Base-by-base conservation (phyloP, 148 eudicot genomes). In the Polygonum maritimum region DNA sequence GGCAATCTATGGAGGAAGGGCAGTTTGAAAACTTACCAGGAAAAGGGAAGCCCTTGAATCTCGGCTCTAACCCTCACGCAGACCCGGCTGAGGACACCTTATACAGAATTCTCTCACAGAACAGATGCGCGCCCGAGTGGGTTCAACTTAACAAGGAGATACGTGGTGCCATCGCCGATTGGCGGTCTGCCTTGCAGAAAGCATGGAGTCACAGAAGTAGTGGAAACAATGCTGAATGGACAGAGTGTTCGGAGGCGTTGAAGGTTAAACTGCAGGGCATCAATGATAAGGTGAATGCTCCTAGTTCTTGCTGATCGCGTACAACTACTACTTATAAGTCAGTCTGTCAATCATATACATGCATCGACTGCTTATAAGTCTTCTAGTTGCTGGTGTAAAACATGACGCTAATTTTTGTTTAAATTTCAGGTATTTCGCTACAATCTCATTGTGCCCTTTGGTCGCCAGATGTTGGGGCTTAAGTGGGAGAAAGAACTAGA, bases 1-100 rank as follows among this genome's bases (percentile, higher is more conserved):
- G 90, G 91, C 87, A 86, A 74, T 92, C 94, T 49, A 91, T 93
- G 98, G 94, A 93, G 80, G 98, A 93, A 80, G 98, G 98, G 58
- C 89, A 88, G 62, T 93, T 93, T 71, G 94, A 93, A 67, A 91
- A 93, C 75, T 80, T 93, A 71, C 90, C 97, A 2, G 98, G 98
- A 41, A 91, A 93, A 75, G 98, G 98, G 47, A 91, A 91, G 76
- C 98, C 97, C 19, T 73, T 93, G 58, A 81, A 93, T 81, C 89
- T 93, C 11, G 76, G 54, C 4, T 78, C 82, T 13, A 91, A 93
- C 82, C 94, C 98, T 69, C 97, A 93, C 79, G 97, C 87, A 10
- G 97, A 91, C 77, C 98, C 94, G 19, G 92, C 94, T 51, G 98
- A 93, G 26, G 94, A 93, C 79, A 93, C 97, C 60, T 81, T 93